Percentiles rank a stretch among this genome's conserved stretches.
These are phyloP conservation scores for Jaltomata sinuosa DNA, from an alignment of 257 asterid species.

Conservation along the genomic window DNA sequence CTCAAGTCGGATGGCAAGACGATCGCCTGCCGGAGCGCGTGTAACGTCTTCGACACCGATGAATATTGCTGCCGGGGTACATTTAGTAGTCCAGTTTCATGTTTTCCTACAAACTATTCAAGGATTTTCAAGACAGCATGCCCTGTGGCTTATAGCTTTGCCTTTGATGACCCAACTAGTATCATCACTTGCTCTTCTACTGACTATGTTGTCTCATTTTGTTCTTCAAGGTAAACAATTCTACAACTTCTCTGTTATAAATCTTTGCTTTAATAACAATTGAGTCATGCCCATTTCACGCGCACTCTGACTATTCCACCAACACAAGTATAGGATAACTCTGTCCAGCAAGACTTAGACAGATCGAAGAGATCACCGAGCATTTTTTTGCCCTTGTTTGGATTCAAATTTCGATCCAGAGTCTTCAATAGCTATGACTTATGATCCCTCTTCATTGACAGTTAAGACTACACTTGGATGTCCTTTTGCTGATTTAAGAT, in stretches of 20 bases:
- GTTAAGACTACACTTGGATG: background rate
- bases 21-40: slow-evolving; percentile 56
- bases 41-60: slow-evolving; percentile 35
- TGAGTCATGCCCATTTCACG: background rate
- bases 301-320: background rate
- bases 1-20: slow-evolving; percentile 16
- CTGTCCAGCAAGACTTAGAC: too few relatives aligned
- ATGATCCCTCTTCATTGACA: background rate
- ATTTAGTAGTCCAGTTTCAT: slow-evolving; percentile 32
- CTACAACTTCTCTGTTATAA: background rate
- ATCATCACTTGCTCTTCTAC: slow-evolving; percentile 44
- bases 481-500: background rate
- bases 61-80: slow-evolving; percentile 51
- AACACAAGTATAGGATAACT: background rate
- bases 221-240: slow-evolving; percentile 35
- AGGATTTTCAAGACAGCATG: slow-evolving; percentile 45
- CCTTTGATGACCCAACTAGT: slow-evolving; percentile 48
- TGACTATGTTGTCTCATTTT: slow-evolving; percentile 42
- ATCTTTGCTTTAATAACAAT: background rate
- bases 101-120: slow-evolving; percentile 54
- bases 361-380: background rate
- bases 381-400: background rate
- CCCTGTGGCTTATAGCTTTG: slow-evolving; percentile 55
- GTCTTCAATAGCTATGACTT: background rate
- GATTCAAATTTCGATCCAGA: background rate